phyloP scores from a whole-genome alignment of 1,284 basidiomycete genomes.

The Trichosporon sp. region DNA sequence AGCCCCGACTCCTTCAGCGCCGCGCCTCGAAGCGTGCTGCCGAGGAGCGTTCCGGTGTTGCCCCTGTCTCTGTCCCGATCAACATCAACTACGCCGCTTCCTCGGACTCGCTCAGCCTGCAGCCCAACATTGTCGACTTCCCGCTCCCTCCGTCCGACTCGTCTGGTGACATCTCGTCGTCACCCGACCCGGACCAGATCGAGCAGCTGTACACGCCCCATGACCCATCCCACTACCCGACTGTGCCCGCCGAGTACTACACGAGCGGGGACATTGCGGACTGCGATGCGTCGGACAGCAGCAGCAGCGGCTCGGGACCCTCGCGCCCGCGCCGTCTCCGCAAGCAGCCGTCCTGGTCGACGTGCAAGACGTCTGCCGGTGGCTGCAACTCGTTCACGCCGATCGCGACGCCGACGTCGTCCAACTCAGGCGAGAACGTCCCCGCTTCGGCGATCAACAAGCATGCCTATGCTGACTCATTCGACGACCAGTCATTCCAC shows the following conservation, averaged over 20 bases:
- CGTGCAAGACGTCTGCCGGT: slow-evolving; percentile 29
- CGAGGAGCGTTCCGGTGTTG: neutral
- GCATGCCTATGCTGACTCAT: slow-evolving; percentile 9
- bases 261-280: slow-evolving; percentile 18
- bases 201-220: slow-evolving; percentile 35
- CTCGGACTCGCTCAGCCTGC: slow-evolving; percentile 30
- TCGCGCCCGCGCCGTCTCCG: slow-evolving; percentile 14
- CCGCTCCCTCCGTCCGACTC: slow-evolving; percentile 34
- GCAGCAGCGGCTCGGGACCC: neutral
- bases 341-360: slow-evolving; percentile 32
- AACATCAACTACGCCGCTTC: slow-evolving; percentile 34
- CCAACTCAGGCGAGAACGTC: slow-evolving; percentile 10
- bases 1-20: neutral
- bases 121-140: slow-evolving; percentile 29
- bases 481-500: slow-evolving; percentile 14
- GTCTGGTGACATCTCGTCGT: slow-evolving; percentile 27
- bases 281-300: slow-evolving; percentile 21
- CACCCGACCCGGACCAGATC: slow-evolving; percentile 32
- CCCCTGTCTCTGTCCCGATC: slow-evolving; percentile 25
- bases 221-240: slow-evolving; percentile 23
- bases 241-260: slow-evolving; percentile 20
- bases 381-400: slow-evolving; percentile 23
- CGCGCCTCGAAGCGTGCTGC: slow-evolving; percentile 1
- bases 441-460: slow-evolving; percentile 1
- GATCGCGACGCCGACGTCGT: slow-evolving; percentile 28